Conservation (phyloP, 2,329 filamentous ascomycete genomes). For the Plectosphaerella sp. region DNA sequence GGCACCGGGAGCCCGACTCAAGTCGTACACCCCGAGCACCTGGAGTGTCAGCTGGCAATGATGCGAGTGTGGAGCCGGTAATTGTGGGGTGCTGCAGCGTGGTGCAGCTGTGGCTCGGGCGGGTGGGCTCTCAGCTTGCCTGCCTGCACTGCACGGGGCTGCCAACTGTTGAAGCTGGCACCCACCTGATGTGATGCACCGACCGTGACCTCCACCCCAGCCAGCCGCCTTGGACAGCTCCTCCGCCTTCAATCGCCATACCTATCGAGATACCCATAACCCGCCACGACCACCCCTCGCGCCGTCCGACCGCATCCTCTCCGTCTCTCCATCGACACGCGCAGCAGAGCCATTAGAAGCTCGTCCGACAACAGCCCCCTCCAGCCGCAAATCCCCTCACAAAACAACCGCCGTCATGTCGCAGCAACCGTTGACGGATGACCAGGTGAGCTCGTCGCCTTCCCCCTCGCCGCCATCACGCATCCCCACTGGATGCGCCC, state of each 20-base stretch:
- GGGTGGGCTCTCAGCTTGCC: neutral
- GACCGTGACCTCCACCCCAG: neutral
- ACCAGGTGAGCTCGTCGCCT: constrained; percentile 11
- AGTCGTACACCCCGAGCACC: no score
- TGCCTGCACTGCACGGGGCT: neutral
- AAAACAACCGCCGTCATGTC: constrained; percentile 12
- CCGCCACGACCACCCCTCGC: constrained; percentile 3
- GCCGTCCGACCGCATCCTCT: constrained; percentile 3
- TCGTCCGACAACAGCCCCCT: neutral
- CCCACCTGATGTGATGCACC: neutral
- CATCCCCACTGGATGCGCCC: neutral
- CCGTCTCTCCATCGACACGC: neutral
- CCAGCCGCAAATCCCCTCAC: constrained; percentile 9
- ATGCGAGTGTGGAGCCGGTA: constrained; percentile 3
- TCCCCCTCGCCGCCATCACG: neutral
- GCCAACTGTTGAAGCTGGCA: constrained; percentile 1
- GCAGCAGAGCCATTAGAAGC: neutral
- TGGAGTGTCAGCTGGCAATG: constrained; percentile 20
- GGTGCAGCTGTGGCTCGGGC: neutral
- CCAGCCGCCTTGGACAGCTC: neutral
- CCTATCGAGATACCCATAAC: neutral
- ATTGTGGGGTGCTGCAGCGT: neutral
- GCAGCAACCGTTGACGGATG: constrained; percentile 15
- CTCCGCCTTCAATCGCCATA: neutral
- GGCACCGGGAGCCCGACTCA: no score